A percentile compares a stretch with the other conserved stretches of the same genome.
Evolutionary conservation across 495 filamentous ascomycete genomes (phyloP).

Genomic region (Tuber brumale): DNA sequence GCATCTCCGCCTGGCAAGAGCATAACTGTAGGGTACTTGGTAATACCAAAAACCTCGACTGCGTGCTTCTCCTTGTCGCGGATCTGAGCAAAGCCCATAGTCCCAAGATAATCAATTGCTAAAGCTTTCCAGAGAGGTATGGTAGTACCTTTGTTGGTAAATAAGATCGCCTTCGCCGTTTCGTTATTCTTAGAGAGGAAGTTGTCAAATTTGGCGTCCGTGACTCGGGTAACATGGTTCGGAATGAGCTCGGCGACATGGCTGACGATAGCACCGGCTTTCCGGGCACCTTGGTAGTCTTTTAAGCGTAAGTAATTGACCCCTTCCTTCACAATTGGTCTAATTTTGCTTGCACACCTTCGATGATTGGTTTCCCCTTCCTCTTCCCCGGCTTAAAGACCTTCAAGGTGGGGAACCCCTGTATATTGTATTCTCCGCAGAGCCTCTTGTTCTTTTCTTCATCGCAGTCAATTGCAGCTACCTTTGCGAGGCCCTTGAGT

Average conservation of each 20-base stretch:
- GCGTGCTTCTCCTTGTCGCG: slow-evolving; percentile 71
- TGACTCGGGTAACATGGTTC: slow-evolving; percentile 77
- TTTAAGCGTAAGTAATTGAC: slow-evolving; percentile 6
- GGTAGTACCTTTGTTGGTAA: slow-evolving; percentile 88
- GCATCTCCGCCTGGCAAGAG: slow-evolving; percentile 68
- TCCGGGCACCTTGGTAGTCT: slow-evolving; percentile 82
- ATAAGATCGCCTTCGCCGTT: slow-evolving; percentile 78
- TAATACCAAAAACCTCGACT: slow-evolving; percentile 66
- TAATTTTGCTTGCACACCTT: slow-evolving; percentile 43
- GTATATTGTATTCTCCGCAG: slow-evolving; percentile 79
- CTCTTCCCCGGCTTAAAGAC: slow-evolving; percentile 81
- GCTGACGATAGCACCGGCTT: slow-evolving; percentile 78
- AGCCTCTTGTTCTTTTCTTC: slow-evolving; percentile 87
- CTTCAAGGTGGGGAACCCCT: slow-evolving; percentile 96
- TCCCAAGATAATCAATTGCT: slow-evolving; percentile 85
- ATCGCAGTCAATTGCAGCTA: slow-evolving; percentile 92
- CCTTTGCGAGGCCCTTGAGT: slow-evolving; percentile 83
- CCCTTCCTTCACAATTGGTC: background rate
- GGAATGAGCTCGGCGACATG: slow-evolving; percentile 79
- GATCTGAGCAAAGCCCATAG: slow-evolving; percentile 74
- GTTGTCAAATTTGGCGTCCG: slow-evolving; percentile 68
- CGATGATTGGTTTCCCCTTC: slow-evolving; percentile 69
- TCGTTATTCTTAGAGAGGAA: slow-evolving; percentile 70
- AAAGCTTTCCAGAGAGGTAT: slow-evolving; percentile 74
- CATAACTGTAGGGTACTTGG: slow-evolving; percentile 71